These are phyloP conservation scores for Monilinia aucupariae DNA, from an alignment of 2,329 filamentous ascomycete genomes.

Conservation along the genomic window DNA sequence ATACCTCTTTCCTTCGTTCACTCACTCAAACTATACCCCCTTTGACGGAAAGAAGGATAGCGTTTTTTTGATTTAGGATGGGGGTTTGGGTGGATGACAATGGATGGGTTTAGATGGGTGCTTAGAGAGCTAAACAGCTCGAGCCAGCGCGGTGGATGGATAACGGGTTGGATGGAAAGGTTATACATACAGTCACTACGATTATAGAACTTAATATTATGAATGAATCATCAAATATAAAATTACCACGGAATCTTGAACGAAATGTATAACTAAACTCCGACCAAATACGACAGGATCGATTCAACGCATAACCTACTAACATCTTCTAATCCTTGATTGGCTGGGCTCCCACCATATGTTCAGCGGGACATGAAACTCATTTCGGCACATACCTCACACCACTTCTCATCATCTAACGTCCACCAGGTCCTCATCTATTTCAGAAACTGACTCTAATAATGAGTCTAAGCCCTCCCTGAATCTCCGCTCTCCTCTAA, in stretches of 20 bases:
- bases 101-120: slow-evolving; percentile 4
- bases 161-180: not conserved
- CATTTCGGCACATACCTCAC: not conserved
- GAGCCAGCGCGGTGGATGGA: not conserved
- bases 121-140: not conserved
- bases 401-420: not conserved
- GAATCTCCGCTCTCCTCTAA: not conserved
- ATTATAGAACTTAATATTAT: slow-evolving; percentile 3
- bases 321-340: not conserved
- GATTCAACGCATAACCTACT: not conserved
- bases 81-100: not conserved
- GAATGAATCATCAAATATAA: not conserved
- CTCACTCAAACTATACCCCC: slow-evolving; percentile 6
- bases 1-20: not conserved
- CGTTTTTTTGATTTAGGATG: not conserved
- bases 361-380: not conserved
- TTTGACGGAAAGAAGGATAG: slow-evolving; percentile 3
- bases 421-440: too few relatives aligned
- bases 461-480: too few relatives aligned
- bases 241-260: not conserved
- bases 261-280: not conserved
- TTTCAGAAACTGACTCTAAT: not conserved
- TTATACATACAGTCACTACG: slow-evolving; percentile 6
- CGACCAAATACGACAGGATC: too few relatives aligned
- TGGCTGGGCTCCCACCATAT: not conserved